Base-by-base conservation (phyloP, 106 monocot species). In the Dactylorhiza incarnata region DNA sequence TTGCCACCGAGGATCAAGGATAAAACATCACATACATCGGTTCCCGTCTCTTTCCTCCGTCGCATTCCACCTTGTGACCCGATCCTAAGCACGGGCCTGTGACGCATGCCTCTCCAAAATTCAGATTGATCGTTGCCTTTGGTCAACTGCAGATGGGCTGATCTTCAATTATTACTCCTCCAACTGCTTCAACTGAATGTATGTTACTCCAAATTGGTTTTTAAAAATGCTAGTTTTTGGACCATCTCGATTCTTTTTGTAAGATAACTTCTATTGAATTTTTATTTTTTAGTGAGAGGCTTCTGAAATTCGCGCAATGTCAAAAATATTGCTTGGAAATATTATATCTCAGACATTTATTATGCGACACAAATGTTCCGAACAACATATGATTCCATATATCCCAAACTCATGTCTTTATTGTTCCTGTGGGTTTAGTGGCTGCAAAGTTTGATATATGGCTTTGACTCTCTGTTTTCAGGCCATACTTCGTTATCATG, bases 401-500 rank as follows among this genome's bases (percentile, higher is more conserved):
- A 13, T 66, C 37, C 29, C 10, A 66, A 26, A 1, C 52, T 52
- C 52, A 52, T 15, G 15, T 11, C 2, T 52, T 66, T 66, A 7
- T 66, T 66, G 24, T 37, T 12, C 24, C 24, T 66, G 66, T 37
- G 4, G 26, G 66, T 37, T 66, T 66, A 14, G 29, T 37, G 37
- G 5, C 10, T 15, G 12, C 12, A 37, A 66, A 14, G 8, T 66
- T 37, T 66, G 2, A 66, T 6, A 37, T 5, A 12, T 66, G 19
- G 5, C 37, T 2, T 66, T 66, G 12, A 4, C 17, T 46, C 8
- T 46, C 22, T 43, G 50, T 67, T 25, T 70, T 49, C 74, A 97
- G 96, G 91, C 22, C 87, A 89, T 63, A 91, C 96, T 47, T 86
- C 96, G 59, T 79, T 93, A 59, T 97, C 96, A 52, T 97, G 96